Percentiles rank a stretch among this genome's conserved stretches.
Evolutionary conservation across 768 basidiomycete genomes (phyloP).

Genomic region (Xerocomellus intermedius): DNA sequence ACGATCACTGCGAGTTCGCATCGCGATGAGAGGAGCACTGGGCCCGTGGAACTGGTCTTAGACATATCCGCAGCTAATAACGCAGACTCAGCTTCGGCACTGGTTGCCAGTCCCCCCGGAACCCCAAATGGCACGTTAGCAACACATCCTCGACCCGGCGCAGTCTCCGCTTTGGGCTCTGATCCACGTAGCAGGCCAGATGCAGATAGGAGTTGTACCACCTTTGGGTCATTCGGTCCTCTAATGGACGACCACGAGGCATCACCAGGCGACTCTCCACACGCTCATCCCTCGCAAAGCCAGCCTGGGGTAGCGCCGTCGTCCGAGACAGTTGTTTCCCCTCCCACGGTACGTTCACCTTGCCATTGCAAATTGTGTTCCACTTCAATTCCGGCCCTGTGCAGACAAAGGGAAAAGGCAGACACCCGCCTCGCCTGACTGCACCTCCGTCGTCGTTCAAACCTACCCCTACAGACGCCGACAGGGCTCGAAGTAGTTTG

Average conservation of each 20-base stretch:
- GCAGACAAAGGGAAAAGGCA: conserved; percentile 36
- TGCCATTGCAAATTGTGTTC: conserved; percentile 11
- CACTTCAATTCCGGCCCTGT: conserved; percentile 12
- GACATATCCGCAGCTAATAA: conserved; percentile 31
- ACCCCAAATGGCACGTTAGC: conserved; percentile 5
- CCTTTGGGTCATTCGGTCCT: conserved; percentile 28
- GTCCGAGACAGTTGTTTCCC: conserved; percentile 12
- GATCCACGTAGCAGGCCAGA: conserved; percentile 9
- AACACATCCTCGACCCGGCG: conserved; percentile 14
- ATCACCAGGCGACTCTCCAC: not conserved
- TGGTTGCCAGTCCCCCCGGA: conserved; percentile 10
- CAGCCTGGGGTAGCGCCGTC: conserved; percentile 14
- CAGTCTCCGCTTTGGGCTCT: conserved; percentile 9
- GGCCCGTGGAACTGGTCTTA: conserved; percentile 21
- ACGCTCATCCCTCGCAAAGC: conserved; percentile 1
- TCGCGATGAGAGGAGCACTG: conserved; percentile 18
- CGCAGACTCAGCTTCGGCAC: not conserved
- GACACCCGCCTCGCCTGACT: conserved; percentile 37
- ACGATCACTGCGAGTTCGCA: conserved; percentile 42
- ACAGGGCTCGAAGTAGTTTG: conserved; percentile 53
- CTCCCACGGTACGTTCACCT: conserved; percentile 22
- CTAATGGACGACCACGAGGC: conserved; percentile 14
- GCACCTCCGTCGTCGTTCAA: conserved; percentile 36
- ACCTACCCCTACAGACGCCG: conserved; percentile 23
- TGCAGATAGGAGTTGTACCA: conserved; percentile 25